A percentile compares a stretch with the other conserved stretches of the same genome.
These are phyloP conservation scores for Nymphaea colorata DNA, from an alignment of 164 flowering plant genomes.

Conservation along the genomic window DNA sequence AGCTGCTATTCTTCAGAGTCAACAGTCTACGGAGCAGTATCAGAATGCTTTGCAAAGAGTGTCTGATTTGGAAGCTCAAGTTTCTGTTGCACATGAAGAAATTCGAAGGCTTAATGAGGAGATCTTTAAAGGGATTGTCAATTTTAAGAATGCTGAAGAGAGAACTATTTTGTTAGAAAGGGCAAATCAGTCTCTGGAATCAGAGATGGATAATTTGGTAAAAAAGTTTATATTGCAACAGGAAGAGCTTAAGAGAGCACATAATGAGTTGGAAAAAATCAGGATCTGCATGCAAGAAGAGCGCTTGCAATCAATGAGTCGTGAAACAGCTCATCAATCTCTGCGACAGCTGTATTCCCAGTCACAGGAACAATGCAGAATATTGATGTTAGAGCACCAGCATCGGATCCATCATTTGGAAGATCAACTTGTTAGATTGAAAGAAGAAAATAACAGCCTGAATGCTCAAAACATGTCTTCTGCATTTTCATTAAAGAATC, in stretches of 20 bases:
- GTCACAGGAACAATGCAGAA: constrained; percentile 64
- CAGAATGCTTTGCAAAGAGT: constrained; percentile 43
- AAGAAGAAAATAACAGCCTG: constrained; percentile 45
- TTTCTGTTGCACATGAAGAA: constrained; percentile 39
- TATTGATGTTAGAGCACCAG: constrained; percentile 47
- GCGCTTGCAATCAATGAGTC: constrained; percentile 31
- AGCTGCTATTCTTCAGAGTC: constrained; percentile 31
- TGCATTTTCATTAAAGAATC: constrained; percentile 27
- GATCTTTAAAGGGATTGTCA: constrained; percentile 23
- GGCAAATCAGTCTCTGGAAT: constrained; percentile 45
- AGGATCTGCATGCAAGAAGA: constrained; percentile 41
- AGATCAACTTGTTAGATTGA: constrained; percentile 32
- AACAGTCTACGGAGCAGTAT: constrained; percentile 43
- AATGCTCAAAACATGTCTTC: constrained; percentile 41
- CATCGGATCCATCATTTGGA: constrained; percentile 44
- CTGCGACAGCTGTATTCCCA: constrained; percentile 48
- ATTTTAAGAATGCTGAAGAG: constrained; percentile 46
- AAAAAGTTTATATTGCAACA: constrained; percentile 46
- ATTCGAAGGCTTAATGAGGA: constrained; percentile 38
- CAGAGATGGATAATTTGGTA: constrained; percentile 38
- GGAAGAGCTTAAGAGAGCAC: constrained; percentile 47
- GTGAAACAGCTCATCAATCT: constrained; percentile 44
- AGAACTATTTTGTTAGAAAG: constrained; percentile 33
- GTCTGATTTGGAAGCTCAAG: constrained; percentile 43
- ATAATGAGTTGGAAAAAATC: constrained; percentile 52